A percentile compares a stretch with the other conserved stretches of the same genome.
Evolutionary conservation across 2,329 filamentous ascomycete genomes (phyloP).

Genomic region (Fusarium longipes): DNA sequence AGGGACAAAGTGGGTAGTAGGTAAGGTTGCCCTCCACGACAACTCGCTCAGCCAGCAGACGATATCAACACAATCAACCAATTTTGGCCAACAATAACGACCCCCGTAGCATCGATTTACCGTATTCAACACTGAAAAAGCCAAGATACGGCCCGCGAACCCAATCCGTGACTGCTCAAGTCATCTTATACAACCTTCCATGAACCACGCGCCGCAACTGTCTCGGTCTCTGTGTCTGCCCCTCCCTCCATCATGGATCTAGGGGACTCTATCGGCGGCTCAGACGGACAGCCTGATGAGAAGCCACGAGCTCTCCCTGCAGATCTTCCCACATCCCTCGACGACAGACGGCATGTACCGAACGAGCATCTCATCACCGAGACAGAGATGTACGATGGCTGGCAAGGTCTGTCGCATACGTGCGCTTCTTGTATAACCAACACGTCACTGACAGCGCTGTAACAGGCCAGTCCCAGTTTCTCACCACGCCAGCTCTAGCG

Average conservation of each 20-base stretch:
- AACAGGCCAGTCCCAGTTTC: constrained; percentile 92
- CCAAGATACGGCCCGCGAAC: constrained; percentile 15
- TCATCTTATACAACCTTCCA: constrained; percentile 41
- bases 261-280: constrained; percentile 60
- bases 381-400: constrained; percentile 98
- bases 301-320: constrained; percentile 72
- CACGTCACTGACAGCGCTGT: constrained; percentile 43
- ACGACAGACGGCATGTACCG: constrained; percentile 81
- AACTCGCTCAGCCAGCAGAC: constrained; percentile 31
- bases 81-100: constrained; percentile 12
- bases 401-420: constrained; percentile 76
- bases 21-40: constrained; percentile 34
- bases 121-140: background rate
- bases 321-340: constrained; percentile 90
- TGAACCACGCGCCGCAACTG: constrained; percentile 49
- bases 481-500: constrained; percentile 85
- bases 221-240: constrained; percentile 47
- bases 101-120: constrained; percentile 1
- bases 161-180: background rate
- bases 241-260: constrained; percentile 68
- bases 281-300: constrained; percentile 51
- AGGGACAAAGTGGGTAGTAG: constrained; percentile 43
- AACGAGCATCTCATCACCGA: constrained; percentile 74
- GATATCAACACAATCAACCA: constrained; percentile 34
- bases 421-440: constrained; percentile 35